Evolutionary conservation across 345 rosid species (phyloP).

Genomic region (Melaleuca alternifolia): DNA sequence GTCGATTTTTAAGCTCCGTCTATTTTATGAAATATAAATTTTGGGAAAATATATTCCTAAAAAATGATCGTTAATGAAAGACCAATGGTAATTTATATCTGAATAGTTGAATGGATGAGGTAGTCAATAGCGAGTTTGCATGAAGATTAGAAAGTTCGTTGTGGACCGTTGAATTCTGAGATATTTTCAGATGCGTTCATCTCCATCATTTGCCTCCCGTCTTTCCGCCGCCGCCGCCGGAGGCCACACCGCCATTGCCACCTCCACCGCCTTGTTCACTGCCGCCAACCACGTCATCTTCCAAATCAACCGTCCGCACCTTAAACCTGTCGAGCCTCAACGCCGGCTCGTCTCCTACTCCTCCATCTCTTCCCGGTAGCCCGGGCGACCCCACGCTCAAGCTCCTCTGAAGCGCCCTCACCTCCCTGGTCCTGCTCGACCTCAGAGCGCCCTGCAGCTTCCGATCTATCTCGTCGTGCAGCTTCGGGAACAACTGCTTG

Average conservation of each 20-base stretch:
- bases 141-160: too few relatives aligned
- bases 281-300: background rate
- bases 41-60: too few relatives aligned
- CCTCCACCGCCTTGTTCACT: background rate
- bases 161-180: too few relatives aligned
- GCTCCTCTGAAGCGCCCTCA: background rate
- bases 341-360: background rate
- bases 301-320: background rate
- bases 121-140: too few relatives aligned
- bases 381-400: background rate
- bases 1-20: too few relatives aligned
- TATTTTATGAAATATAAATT: too few relatives aligned
- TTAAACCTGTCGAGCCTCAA: background rate
- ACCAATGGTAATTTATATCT: too few relatives aligned
- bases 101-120: too few relatives aligned
- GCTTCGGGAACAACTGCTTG: constrained; percentile 12
- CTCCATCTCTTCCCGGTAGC: background rate
- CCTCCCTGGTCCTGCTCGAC: background rate
- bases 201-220: background rate
- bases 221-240: background rate
- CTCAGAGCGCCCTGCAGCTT: background rate
- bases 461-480: constrained; percentile 2
- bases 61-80: too few relatives aligned
- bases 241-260: background rate
- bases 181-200: background rate